Evolutionary conservation across 176 grass and related monocot genomes (phyloP), one percentile per base, ranked within the genome.

Genomic region (Elymus sibiricus): DNA sequence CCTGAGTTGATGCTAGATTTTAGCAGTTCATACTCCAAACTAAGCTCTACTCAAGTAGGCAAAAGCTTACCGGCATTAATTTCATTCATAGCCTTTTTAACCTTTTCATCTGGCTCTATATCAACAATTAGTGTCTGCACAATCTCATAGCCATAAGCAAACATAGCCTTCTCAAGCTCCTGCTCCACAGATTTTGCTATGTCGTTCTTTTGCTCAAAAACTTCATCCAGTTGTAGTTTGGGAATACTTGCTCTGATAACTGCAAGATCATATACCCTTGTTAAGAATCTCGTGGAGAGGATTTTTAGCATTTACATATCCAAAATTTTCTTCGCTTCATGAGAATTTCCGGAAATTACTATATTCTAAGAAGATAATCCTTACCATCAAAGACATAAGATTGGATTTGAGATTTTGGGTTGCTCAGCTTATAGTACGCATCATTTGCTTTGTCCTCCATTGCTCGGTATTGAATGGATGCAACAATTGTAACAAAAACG

Each of bases 301-400:
- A 7, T 64, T 66, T 85, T 32, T 44, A 80, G 17, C 43, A 56
- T 66, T 79, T 13, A 74, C 42, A 84, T 71, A 74, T 29, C 4
- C 9, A 73, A 55, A 44, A 55, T 4, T 60, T 70, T n/a, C 69
- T 17, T 59, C 16, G 8, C 24, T 70, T 55, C 39, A 19, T 79
- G 34, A 82, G 0, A 60, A 77, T 31, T 8, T 68, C 6, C 59
- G 55, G 24, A 79, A 79, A 43, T 31, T 19, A 56, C 17, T 67
- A 67, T 51, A 55, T 43, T 15, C 31, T 70, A n/a, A 59, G 26
- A 65, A 31, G 24, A 58, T 29, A 56, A 43, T 29, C 37, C 63
- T 67, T 94, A 89, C 89, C 92, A 66, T 94, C 92, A 84, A 94
- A 91, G 28, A 89, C 89, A 64, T 94, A 94, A 72, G 92, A 88